These are phyloP conservation scores for Gypsophila paniculata DNA, from an alignment of 179 eudicot species.

Conservation along the genomic window DNA sequence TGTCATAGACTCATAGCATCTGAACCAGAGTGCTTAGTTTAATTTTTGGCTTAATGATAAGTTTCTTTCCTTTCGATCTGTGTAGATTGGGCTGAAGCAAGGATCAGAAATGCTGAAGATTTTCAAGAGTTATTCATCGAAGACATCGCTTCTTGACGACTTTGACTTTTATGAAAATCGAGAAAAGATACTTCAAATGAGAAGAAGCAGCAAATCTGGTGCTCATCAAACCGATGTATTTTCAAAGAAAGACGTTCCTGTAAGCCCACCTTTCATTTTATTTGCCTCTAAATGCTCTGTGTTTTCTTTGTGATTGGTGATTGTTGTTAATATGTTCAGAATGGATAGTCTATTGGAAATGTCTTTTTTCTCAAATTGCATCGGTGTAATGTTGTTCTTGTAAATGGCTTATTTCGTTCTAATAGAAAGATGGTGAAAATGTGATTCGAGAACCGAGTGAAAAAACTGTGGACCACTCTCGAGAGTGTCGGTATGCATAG, in stretches of 20 bases:
- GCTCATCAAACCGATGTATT: conserved; percentile 29
- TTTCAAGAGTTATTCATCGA: conserved; percentile 31
- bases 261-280: conserved; percentile 25
- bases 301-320: neutral
- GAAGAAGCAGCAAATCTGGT: conserved; percentile 42
- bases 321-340: neutral
- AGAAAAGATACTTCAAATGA: conserved; percentile 40
- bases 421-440: neutral
- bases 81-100: conserved; percentile 38
- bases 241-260: conserved; percentile 22
- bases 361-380: neutral
- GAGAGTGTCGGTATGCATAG: neutral
- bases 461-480: neutral
- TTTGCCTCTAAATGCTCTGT: neutral
- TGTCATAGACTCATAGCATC: too few relatives aligned
- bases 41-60: neutral
- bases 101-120: conserved; percentile 43
- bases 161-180: conserved; percentile 38
- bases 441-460: neutral
- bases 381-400: neutral
- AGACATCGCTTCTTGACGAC: conserved; percentile 31
- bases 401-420: neutral
- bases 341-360: neutral
- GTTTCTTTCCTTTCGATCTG: neutral
- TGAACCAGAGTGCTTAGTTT: too few relatives aligned